phyloP scores from a whole-genome alignment of 169 alveolate species.

The Eimeria falciformis region DNA sequence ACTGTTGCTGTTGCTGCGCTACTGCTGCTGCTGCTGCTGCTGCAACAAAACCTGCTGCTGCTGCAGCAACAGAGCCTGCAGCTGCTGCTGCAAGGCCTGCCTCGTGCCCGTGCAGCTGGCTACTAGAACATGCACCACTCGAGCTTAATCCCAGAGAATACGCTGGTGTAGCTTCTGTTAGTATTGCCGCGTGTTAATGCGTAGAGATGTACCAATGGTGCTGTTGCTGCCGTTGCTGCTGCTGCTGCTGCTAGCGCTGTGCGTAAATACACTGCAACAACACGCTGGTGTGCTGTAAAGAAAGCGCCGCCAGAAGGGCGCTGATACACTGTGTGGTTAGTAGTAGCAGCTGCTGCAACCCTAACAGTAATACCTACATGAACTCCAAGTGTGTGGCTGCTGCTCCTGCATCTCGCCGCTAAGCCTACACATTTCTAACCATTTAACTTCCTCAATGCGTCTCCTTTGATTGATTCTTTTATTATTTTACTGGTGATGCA shows the following conservation, averaged over 20 bases:
- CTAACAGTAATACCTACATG: too few species aligned
- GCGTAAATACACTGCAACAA: too few species aligned
- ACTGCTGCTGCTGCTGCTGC: slow-evolving; percentile 41
- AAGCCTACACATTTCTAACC: too few species aligned
- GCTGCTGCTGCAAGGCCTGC: neutral
- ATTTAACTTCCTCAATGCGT: too few species aligned
- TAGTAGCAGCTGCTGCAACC: too few species aligned
- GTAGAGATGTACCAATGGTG: slow-evolving; percentile 42
- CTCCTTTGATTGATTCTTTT: too few species aligned
- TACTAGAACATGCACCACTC: too few species aligned
- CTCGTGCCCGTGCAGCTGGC: too few species aligned
- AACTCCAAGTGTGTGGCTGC: too few species aligned
- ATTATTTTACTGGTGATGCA: too few species aligned
- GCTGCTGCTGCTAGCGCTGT: neutral
- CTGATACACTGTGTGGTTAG: too few species aligned
- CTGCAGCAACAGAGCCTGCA: neutral
- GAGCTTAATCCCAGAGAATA: neutral
- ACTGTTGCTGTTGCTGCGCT: neutral
- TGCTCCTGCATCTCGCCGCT: too few species aligned
- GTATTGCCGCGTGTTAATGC: neutral
- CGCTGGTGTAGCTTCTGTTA: neutral
- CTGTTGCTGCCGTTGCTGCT: neutral
- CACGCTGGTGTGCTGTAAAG: neutral
- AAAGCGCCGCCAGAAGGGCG: neutral
- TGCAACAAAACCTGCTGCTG: neutral